Conservation (phyloP, 129 eudicot species). For the Flaveria sonorensis region DNA sequence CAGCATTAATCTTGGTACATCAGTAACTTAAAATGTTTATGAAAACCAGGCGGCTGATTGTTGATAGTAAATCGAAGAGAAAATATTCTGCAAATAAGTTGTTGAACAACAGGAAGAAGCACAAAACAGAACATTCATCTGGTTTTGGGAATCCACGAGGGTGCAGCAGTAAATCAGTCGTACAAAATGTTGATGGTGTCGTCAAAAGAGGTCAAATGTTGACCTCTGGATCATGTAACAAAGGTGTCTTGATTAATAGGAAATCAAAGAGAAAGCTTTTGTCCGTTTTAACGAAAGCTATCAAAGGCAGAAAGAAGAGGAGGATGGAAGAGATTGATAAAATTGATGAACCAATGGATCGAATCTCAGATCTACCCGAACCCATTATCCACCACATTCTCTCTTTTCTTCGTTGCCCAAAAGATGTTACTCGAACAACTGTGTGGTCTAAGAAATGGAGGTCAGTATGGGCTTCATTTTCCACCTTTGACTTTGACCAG, state of each 20-base stretch:
- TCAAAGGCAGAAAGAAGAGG: constrained; percentile 42
- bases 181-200: constrained; percentile 22
- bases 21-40: constrained; percentile 30
- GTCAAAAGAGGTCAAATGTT: constrained; percentile 16
- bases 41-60: constrained; percentile 28
- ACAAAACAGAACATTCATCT: constrained; percentile 24
- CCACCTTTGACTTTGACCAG: constrained; percentile 55
- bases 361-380: constrained; percentile 58
- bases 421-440: constrained; percentile 48
- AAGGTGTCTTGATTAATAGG: constrained; percentile 3
- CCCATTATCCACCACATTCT: constrained; percentile 60
- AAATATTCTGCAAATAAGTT: constrained; percentile 9
- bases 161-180: constrained; percentile 26
- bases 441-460: constrained; percentile 59
- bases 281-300: constrained; percentile 6
- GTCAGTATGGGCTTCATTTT: constrained; percentile 45
- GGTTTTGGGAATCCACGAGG: constrained; percentile 13
- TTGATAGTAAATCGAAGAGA: constrained; percentile 29
- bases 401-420: constrained; percentile 44
- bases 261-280: constrained; percentile 32
- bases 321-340: constrained; percentile 29
- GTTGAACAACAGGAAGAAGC: constrained; percentile 30
- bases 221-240: constrained; percentile 44
- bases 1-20: constrained; percentile 11
- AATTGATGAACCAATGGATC: constrained; percentile 39